Conservation (phyloP, 2,329 filamentous ascomycete species). For the Calonectria pseudoreteaudii region DNA sequence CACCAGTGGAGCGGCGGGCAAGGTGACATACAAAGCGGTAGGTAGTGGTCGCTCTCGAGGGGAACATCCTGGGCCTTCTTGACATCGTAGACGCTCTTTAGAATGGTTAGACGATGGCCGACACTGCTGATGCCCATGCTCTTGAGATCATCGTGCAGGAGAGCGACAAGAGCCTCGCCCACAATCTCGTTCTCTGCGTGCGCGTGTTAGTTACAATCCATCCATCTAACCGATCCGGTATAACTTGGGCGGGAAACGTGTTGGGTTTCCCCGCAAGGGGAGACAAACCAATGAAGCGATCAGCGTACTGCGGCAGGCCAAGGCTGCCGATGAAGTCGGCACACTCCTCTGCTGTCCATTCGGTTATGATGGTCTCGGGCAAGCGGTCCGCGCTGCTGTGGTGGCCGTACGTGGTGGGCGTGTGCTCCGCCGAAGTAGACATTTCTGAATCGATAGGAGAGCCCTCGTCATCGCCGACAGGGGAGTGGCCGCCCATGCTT, state of each 20-base stretch:
- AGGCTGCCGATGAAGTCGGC: conserved; percentile 88
- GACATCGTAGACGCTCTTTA: conserved; percentile 96
- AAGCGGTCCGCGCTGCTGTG: conserved; percentile 73
- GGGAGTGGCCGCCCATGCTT: conserved; percentile 75
- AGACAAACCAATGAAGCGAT: conserved; percentile 82
- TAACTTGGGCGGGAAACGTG: background rate
- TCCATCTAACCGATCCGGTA: background rate
- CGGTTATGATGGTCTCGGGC: conserved; percentile 80
- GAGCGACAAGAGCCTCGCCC: conserved; percentile 87
- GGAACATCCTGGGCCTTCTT: conserved; percentile 95
- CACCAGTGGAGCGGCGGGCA: conserved; percentile 23
- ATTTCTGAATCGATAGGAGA: conserved; percentile 80
- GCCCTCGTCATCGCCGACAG: conserved; percentile 75
- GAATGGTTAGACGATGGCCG: conserved; percentile 91
- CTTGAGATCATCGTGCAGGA: conserved; percentile 93
- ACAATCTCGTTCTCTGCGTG: conserved; percentile 89
- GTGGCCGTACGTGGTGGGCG: conserved; percentile 81
- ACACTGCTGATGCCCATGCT: conserved; percentile 95
- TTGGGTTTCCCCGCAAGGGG: background rate
- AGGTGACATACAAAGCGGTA: conserved; percentile 79
- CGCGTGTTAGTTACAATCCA: background rate
- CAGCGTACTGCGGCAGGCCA: conserved; percentile 84
- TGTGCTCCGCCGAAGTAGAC: conserved; percentile 77
- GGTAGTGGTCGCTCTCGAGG: conserved; percentile 92
- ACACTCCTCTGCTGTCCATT: conserved; percentile 89